Percentiles rank a stretch among this genome's conserved stretches.
These are phyloP conservation scores for Hydrangea macrophylla DNA, from an alignment of 148 eudicot species.

Conservation along the genomic window DNA sequence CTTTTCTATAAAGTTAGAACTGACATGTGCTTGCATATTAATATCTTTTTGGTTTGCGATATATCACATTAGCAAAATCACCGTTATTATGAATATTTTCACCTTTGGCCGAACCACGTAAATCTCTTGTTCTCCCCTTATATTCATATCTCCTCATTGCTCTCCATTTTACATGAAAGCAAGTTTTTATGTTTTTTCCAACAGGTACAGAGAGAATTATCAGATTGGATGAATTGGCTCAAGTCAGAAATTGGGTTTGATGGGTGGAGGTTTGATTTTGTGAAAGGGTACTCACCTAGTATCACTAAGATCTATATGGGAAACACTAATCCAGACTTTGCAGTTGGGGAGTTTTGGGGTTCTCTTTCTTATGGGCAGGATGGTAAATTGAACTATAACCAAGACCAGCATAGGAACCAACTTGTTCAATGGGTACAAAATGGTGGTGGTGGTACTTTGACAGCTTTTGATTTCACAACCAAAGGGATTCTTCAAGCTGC, in stretches of 20 bases:
- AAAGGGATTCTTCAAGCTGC: slow-evolving; percentile 66
- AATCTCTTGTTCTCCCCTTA: too few relatives aligned
- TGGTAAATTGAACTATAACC: slow-evolving; percentile 43
- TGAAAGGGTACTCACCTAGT: slow-evolving; percentile 46
- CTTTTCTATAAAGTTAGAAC: too few relatives aligned
- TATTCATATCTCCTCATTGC: too few relatives aligned
- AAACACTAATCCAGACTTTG: slow-evolving; percentile 53
- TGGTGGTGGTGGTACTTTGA: slow-evolving; percentile 39
- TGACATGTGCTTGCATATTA: too few relatives aligned
- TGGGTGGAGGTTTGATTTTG: slow-evolving; percentile 73
- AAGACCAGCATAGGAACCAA: slow-evolving; percentile 40
- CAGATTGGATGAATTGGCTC: slow-evolving; percentile 85
- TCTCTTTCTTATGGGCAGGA: slow-evolving; percentile 29
- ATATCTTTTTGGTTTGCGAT: too few relatives aligned
- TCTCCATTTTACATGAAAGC: too few relatives aligned
- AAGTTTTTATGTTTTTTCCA: too few relatives aligned
- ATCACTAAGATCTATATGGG: slow-evolving; percentile 48
- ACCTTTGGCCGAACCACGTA: too few relatives aligned
- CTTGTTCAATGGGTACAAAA: slow-evolving; percentile 45
- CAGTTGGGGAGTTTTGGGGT: slow-evolving; percentile 67
- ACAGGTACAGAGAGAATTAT: slow-evolving; percentile 57
- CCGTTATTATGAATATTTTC: too few relatives aligned
- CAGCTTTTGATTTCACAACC: slow-evolving; percentile 62
- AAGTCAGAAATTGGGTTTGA: slow-evolving; percentile 50
- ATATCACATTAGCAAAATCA: too few relatives aligned